Evolutionary conservation across 169 alveolate genomes (phyloP).

Genomic region (Theileria parva): DNA sequence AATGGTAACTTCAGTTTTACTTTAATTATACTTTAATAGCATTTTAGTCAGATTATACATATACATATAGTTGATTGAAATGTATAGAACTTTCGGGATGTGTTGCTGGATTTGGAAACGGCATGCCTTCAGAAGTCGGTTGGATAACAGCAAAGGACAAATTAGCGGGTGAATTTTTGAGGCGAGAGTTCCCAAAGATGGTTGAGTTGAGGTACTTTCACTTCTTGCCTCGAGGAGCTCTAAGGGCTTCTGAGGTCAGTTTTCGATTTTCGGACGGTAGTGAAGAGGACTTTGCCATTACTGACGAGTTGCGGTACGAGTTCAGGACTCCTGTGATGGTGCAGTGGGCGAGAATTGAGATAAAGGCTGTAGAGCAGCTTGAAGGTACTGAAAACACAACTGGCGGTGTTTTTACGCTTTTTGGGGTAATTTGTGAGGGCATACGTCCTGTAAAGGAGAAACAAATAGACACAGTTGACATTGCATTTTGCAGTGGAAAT

Average conservation of each 20-base stretch:
- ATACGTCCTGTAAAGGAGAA: neutral
- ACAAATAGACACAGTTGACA: neutral
- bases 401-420: slow-evolving; percentile 58
- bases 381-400: slow-evolving; percentile 24
- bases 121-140: slow-evolving; percentile 20
- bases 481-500: slow-evolving; percentile 15
- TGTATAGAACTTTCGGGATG: slow-evolving; percentile 29
- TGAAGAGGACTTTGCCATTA: slow-evolving; percentile 50
- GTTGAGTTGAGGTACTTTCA: slow-evolving; percentile 60
- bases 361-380: slow-evolving; percentile 20
- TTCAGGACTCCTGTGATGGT: slow-evolving; percentile 32
- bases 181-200: slow-evolving; percentile 42
- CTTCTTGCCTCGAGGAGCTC: slow-evolving; percentile 32
- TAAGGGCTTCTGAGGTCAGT: slow-evolving; percentile 30
- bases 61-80: too few species aligned
- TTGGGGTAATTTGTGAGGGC: slow-evolving; percentile 41
- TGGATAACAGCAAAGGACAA: slow-evolving; percentile 40
- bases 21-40: too few species aligned
- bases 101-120: slow-evolving; percentile 48
- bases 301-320: slow-evolving; percentile 52
- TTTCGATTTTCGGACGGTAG: slow-evolving; percentile 56
- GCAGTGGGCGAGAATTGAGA: slow-evolving; percentile 33
- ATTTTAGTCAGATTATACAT: too few species aligned
- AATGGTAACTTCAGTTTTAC: slow-evolving; percentile 2
- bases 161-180: slow-evolving; percentile 11